Conservation (phyloP, 768 basidiomycete species). For the Calocera viscosa region DNA sequence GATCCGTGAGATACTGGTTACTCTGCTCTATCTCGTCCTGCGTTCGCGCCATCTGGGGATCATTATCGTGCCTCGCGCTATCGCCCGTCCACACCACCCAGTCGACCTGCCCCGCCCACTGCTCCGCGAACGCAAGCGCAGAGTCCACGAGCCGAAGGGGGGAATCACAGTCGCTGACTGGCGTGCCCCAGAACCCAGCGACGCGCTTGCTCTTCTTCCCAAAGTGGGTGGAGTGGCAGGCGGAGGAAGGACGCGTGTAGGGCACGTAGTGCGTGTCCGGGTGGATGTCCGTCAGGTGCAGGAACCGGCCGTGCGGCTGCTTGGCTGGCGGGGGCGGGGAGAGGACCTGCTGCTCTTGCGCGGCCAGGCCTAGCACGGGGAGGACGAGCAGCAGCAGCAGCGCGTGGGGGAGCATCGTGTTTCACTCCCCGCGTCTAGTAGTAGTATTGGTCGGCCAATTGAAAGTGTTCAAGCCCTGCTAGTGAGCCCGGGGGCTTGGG, state of each 20-base stretch:
- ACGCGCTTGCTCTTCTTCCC: slow-evolving; percentile 9
- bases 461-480: no score
- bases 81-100: slow-evolving; percentile 86
- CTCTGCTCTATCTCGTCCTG: slow-evolving; percentile 63
- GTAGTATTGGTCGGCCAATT: no score
- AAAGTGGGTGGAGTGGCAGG: slow-evolving; percentile 40
- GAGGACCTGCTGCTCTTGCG: background rate
- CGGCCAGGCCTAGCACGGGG: background rate
- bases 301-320: slow-evolving; percentile 46
- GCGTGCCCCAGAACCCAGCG: background rate
- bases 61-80: slow-evolving; percentile 76
- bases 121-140: slow-evolving; percentile 66
- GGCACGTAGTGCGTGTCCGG: slow-evolving; percentile 56
- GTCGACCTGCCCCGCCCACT: slow-evolving; percentile 76
- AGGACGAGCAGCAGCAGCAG: background rate
- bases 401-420: background rate
- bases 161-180: slow-evolving; percentile 60
- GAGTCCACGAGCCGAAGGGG: slow-evolving; percentile 66
- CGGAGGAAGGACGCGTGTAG: slow-evolving; percentile 41
- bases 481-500: no score
- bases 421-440: background rate
- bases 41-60: slow-evolving; percentile 67
- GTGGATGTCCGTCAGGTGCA: slow-evolving; percentile 77
- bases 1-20: slow-evolving; percentile 51
- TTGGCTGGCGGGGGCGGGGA: background rate